Evolutionary conservation across 2,329 filamentous ascomycete genomes (phyloP).

Genomic region (Calonectria naviculata): DNA sequence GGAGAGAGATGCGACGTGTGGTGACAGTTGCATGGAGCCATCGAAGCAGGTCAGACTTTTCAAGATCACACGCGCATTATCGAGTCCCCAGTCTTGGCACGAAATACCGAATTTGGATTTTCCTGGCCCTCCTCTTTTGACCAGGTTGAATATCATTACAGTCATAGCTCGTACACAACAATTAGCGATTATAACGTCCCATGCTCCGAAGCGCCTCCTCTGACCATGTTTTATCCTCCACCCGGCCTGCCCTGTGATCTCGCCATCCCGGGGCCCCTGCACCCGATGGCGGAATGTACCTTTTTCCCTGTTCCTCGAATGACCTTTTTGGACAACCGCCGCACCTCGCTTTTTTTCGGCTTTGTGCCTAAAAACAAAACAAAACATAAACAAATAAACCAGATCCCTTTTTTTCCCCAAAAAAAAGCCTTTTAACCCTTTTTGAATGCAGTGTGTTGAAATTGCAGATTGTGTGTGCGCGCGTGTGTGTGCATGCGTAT

Average conservation of each 20-base stretch:
- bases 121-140: neutral
- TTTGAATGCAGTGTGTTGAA: slow-evolving; percentile 3
- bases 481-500: neutral
- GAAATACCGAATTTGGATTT: slow-evolving; percentile 1
- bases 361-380: neutral
- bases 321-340: neutral
- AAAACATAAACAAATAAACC: neutral
- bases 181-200: slow-evolving; percentile 17
- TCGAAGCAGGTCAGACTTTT: slow-evolving; percentile 1
- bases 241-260: neutral
- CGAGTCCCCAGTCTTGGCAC: slow-evolving; percentile 1
- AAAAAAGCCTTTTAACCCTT: neutral
- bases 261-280: slow-evolving; percentile 10
- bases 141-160: slow-evolving; percentile 11
- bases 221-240: slow-evolving; percentile 1
- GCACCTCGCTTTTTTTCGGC: slow-evolving; percentile 2
- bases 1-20: neutral
- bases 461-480: slow-evolving; percentile 5
- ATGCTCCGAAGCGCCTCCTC: slow-evolving; percentile 5
- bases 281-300: slow-evolving; percentile 15
- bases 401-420: neutral
- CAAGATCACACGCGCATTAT: slow-evolving; percentile 8
- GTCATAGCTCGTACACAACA: slow-evolving; percentile 20
- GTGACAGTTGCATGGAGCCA: neutral
- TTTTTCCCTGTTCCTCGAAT: slow-evolving; percentile 13